Evolutionary conservation across 2,329 filamentous ascomycete species (phyloP).

Genomic region (Botrytis aclada): DNA sequence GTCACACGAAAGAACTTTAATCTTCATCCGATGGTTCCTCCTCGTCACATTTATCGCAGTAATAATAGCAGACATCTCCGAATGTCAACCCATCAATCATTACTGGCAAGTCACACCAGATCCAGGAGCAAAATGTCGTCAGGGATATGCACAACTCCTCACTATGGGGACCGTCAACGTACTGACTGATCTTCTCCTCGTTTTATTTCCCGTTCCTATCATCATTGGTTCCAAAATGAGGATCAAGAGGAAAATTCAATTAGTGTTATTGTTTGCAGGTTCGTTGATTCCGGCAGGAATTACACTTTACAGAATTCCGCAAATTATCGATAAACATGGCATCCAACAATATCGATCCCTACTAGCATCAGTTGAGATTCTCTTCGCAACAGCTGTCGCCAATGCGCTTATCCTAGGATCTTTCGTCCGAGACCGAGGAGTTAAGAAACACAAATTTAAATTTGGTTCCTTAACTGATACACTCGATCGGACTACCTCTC

Average conservation of each 20-base stretch:
- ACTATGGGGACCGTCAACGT: constrained; percentile 90
- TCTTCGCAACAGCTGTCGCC: constrained; percentile 82
- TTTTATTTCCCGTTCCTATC: constrained; percentile 86
- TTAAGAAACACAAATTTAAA: constrained; percentile 85
- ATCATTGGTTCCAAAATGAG: constrained; percentile 77
- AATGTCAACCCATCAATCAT: constrained; percentile 73
- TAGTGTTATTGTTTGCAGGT: constrained; percentile 77
- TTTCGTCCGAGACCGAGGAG: constrained; percentile 83
- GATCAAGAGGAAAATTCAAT: constrained; percentile 72
- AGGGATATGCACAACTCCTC: constrained; percentile 81
- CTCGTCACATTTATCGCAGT: constrained; percentile 76
- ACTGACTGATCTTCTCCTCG: constrained; percentile 80
- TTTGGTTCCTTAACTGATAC: constrained; percentile 60
- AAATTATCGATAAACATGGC: constrained; percentile 68
- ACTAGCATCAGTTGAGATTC: constrained; percentile 82
- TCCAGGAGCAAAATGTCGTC: constrained; percentile 79
- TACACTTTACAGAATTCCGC: constrained; percentile 76
- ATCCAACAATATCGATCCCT: constrained; percentile 85
- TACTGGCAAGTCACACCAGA: constrained; percentile 85
- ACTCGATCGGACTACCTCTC: constrained; percentile 48
- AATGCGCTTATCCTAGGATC: constrained; percentile 90
- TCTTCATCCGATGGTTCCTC: constrained; percentile 72
- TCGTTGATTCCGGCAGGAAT: constrained; percentile 77
- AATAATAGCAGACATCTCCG: constrained; percentile 74
- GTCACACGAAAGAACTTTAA: constrained; percentile 68